Evolutionary conservation across 2,329 filamentous ascomycete genomes (phyloP).

Genomic region (Coniochaeta sp.): DNA sequence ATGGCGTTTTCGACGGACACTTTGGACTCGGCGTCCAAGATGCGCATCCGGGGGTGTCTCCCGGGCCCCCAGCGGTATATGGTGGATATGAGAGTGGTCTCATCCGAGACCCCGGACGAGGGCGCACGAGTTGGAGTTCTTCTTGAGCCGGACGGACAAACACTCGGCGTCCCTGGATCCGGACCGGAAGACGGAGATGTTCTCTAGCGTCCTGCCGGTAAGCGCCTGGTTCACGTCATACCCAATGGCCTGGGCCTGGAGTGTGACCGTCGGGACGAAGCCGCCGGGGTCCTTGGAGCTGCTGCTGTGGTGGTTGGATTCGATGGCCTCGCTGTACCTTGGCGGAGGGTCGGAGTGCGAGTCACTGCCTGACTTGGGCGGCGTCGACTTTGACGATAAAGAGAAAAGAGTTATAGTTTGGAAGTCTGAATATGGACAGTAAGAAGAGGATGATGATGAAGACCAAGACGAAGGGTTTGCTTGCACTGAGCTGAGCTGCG

Average conservation of each 20-base stretch:
- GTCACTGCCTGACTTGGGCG: no score
- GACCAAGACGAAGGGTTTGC: neutral
- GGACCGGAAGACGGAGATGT: neutral
- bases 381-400: neutral
- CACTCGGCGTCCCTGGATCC: neutral
- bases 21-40: neutral
- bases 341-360: neutral
- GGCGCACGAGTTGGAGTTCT: neutral
- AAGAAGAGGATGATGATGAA: neutral
- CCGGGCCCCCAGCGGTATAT: neutral
- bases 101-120: neutral
- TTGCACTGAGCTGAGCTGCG: neutral
- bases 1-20: neutral
- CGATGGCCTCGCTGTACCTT: neutral
- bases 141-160: neutral
- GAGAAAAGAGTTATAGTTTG: neutral
- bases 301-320: neutral
- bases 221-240: neutral
- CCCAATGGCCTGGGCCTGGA: conserved; percentile 5
- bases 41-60: neutral
- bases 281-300: conserved; percentile 16
- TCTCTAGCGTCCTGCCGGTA: neutral
- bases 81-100: neutral
- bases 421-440: neutral
- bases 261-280: conserved; percentile 14